These are phyloP conservation scores for Stropharia rugosoannulata DNA, from an alignment of 768 basidiomycete genomes.

Conservation along the genomic window DNA sequence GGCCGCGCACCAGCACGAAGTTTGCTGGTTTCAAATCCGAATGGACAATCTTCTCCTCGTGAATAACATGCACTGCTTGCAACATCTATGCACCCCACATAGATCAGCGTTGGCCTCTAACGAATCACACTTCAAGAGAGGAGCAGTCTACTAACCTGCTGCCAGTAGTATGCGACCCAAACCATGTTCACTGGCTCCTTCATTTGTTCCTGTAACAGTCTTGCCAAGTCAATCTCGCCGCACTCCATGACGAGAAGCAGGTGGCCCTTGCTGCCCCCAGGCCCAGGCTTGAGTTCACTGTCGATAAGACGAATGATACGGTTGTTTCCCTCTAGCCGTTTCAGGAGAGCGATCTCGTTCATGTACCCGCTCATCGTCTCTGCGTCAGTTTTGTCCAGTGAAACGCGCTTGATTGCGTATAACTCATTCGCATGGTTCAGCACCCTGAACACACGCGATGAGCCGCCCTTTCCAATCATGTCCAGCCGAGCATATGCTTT, in stretches of 20 bases:
- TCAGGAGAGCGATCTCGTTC: conserved; percentile 93
- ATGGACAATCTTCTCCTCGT: conserved; percentile 98
- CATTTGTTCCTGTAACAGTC: conserved; percentile 79
- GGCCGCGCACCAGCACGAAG: conserved; percentile 93
- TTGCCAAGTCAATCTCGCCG: conserved; percentile 90
- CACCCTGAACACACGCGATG: conserved; percentile 94
- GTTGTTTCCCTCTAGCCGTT: conserved; percentile 91
- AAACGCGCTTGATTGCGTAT: conserved; percentile 90
- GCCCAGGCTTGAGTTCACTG: conserved; percentile 77
- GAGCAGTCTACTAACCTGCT: conserved; percentile 62
- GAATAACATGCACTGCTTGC: conserved; percentile 96
- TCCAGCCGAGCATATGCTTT: conserved; percentile 83
- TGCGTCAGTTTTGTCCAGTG: conserved; percentile 83
- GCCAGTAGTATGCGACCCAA: conserved; percentile 95
- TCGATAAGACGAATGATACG: conserved; percentile 91
- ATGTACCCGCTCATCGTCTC: conserved; percentile 92
- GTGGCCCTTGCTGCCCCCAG: conserved; percentile 69
- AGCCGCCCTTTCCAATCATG: conserved; percentile 90
- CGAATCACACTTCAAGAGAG: background rate
- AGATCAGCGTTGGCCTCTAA: background rate
- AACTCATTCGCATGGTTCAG: conserved; percentile 74
- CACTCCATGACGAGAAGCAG: conserved; percentile 94
- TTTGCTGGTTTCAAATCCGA: conserved; percentile 98
- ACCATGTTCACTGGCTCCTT: conserved; percentile 88
- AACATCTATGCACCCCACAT: conserved; percentile 68